phyloP scores from a whole-genome alignment of 1,139 yeast species.

The Groenewaldozyma auringiensis region DNA sequence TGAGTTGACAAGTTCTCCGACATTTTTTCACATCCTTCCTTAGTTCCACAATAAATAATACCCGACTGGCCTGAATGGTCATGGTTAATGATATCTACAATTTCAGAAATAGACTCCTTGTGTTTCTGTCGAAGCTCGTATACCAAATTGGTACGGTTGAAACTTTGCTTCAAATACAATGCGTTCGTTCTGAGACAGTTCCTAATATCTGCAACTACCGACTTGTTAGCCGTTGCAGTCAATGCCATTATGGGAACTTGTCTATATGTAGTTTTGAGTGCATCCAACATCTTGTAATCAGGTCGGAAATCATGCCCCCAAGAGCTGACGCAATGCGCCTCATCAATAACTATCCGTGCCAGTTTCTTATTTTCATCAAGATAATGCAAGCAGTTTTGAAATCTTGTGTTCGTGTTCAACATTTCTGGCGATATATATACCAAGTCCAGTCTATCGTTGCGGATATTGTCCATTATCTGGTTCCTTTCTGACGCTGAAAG shows the following conservation, averaged over 20 bases:
- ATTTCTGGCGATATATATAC: constrained; percentile 94
- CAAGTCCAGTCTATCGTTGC: constrained; percentile 58
- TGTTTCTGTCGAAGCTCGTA: constrained; percentile 69
- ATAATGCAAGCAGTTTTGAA: constrained; percentile 54
- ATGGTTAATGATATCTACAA: constrained; percentile 50
- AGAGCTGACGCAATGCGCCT: constrained; percentile 96
- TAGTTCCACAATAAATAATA: constrained; percentile 88
- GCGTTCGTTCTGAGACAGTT: constrained; percentile 29
- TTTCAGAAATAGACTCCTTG: constrained; percentile 39
- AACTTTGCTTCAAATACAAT: constrained; percentile 56
- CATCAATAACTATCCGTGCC: constrained; percentile 91
- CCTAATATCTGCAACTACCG: constrained; percentile 76
- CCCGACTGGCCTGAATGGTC: constrained; percentile 59
- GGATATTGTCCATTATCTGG: constrained; percentile 53
- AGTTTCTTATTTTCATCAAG: constrained; percentile 50
- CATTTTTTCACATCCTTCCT: constrained; percentile 79
- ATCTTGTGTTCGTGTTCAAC: constrained; percentile 69
- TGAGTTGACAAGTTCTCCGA: constrained; percentile 49
- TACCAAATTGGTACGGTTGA: constrained; percentile 77
- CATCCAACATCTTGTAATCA: constrained; percentile 76
- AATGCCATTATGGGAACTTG: constrained; percentile 88
- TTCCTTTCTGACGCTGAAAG: constrained; percentile 48
- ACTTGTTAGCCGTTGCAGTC: constrained; percentile 95
- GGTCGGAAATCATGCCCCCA: constrained; percentile 99
- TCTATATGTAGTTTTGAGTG: constrained; percentile 67